Percentiles rank a stretch among this genome's conserved stretches.
These are phyloP conservation scores for Phytophthora capsici DNA, from an alignment of 352 stramenopile genomes.

Conservation along the genomic window DNA sequence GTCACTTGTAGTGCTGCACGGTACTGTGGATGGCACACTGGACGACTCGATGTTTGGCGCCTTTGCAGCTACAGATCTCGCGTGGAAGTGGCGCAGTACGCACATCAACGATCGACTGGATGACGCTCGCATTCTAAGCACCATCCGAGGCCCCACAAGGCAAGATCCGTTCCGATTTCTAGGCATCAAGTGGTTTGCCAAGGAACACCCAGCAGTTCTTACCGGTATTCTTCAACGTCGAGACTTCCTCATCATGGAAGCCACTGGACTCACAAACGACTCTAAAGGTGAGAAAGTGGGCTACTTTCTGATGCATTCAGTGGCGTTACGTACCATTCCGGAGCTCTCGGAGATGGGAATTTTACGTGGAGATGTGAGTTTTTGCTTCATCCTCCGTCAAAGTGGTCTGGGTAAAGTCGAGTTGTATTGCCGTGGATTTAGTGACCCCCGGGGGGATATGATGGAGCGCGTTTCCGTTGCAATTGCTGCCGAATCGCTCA, in stretches of 20 bases:
- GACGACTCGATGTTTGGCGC: constrained; percentile 59
- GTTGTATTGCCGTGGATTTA: constrained; percentile 51
- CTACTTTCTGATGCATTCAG: constrained; percentile 51
- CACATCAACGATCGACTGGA: constrained; percentile 60
- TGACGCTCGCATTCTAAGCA: constrained; percentile 41
- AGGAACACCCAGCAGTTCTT: constrained; percentile 38
- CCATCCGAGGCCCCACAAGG: constrained; percentile 36
- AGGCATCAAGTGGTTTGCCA: constrained; percentile 59
- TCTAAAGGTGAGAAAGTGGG: constrained; percentile 34
- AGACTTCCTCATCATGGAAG: constrained; percentile 45
- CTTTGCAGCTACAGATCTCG: constrained; percentile 48
- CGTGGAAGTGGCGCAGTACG: constrained; percentile 52
- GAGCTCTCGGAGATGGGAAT: constrained; percentile 40
- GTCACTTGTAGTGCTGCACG: constrained; percentile 50
- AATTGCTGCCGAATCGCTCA: constrained; percentile 24
- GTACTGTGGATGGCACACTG: constrained; percentile 52
- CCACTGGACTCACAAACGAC: constrained; percentile 20
- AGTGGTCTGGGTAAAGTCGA: constrained; percentile 35
- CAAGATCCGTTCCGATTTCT: constrained; percentile 56
- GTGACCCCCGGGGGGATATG: constrained; percentile 37
- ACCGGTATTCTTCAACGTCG: constrained; percentile 43
- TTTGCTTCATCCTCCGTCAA: constrained; percentile 48
- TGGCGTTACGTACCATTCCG: constrained; percentile 31
- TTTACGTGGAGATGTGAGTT: constrained; percentile 43
- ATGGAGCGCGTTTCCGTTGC: constrained; percentile 24